These are phyloP conservation scores for Mariannaea elegans DNA, from an alignment of 2,329 filamentous ascomycete species.

Conservation along the genomic window DNA sequence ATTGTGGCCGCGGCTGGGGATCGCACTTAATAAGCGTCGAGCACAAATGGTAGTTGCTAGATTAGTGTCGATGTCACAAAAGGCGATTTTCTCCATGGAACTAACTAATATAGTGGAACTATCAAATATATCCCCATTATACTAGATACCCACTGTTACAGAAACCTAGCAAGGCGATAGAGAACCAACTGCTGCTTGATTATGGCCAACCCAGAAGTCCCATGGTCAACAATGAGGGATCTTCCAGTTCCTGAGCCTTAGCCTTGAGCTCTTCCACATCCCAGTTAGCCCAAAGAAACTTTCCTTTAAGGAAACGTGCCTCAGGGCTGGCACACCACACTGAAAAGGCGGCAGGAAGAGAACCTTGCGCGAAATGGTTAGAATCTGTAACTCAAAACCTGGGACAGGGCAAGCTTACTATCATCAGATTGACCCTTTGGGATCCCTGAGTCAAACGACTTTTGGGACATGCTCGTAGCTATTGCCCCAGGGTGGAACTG, in stretches of 20 bases:
- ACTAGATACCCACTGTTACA: no score
- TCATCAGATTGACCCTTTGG: neutral
- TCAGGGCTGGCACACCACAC: constrained; percentile 1
- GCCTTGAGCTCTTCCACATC: constrained; percentile 3
- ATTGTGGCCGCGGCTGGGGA: no score
- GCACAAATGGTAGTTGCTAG: no score
- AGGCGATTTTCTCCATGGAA: no score
- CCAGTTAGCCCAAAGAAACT: constrained; percentile 10
- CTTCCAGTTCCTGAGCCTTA: neutral
- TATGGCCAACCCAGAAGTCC: neutral
- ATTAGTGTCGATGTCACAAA: no score
- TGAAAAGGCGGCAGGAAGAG: neutral
- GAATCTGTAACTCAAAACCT: neutral
- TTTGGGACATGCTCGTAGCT: constrained; percentile 44
- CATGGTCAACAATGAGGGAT: neutral
- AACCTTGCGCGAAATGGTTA: neutral
- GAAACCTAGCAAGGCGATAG: no score
- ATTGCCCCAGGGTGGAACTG: constrained; percentile 53
- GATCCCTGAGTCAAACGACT: neutral
- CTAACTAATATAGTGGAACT: no score
- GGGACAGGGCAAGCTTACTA: neutral
- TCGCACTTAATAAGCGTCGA: no score
- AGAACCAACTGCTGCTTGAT: no score
- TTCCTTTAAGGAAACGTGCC: constrained; percentile 4
- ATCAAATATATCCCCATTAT: no score